Evolutionary conservation across 2,329 filamentous ascomycete genomes (phyloP).

Genomic region (Leptographium procerum): DNA sequence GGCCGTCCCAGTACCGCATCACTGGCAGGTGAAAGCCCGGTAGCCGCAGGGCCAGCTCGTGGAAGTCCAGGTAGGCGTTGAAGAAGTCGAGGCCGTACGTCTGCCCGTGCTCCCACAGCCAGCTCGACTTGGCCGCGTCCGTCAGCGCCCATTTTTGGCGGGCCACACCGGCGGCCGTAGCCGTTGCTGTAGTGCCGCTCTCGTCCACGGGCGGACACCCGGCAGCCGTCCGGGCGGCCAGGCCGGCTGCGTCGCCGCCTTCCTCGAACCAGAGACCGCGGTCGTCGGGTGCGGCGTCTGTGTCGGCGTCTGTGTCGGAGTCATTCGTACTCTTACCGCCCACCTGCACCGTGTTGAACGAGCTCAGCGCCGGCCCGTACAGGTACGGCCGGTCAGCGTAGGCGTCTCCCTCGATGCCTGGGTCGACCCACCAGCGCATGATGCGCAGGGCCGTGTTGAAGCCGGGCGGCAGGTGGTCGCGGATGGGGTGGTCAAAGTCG

Average conservation of each 20-base stretch:
- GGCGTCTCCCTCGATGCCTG: conserved; percentile 78
- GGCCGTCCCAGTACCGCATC: conserved; percentile 70
- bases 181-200: neutral
- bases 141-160: conserved; percentile 49
- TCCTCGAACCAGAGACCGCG: conserved; percentile 50
- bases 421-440: conserved; percentile 85
- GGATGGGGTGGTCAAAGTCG: conserved; percentile 85
- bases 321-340: conserved; percentile 23
- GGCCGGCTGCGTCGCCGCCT: conserved; percentile 49
- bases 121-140: conserved; percentile 35
- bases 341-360: conserved; percentile 66
- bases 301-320: neutral
- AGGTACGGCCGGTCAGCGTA: conserved; percentile 79
- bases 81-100: conserved; percentile 59
- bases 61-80: conserved; percentile 85
- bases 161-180: conserved; percentile 21
- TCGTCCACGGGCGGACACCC: conserved; percentile 32
- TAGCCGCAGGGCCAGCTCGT: conserved; percentile 56
- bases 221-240: conserved; percentile 29
- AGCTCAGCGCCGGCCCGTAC: conserved; percentile 70
- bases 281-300: conserved; percentile 19
- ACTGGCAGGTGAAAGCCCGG: conserved; percentile 65
- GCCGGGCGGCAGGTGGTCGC: conserved; percentile 73
- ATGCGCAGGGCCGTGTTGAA: conserved; percentile 77
- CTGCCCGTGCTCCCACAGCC: conserved; percentile 42